Percentiles rank a stretch among this genome's conserved stretches.
Evolutionary conservation across 2,329 filamentous ascomycete species (phyloP).

Genomic region (Gliomastix tumulicola): DNA sequence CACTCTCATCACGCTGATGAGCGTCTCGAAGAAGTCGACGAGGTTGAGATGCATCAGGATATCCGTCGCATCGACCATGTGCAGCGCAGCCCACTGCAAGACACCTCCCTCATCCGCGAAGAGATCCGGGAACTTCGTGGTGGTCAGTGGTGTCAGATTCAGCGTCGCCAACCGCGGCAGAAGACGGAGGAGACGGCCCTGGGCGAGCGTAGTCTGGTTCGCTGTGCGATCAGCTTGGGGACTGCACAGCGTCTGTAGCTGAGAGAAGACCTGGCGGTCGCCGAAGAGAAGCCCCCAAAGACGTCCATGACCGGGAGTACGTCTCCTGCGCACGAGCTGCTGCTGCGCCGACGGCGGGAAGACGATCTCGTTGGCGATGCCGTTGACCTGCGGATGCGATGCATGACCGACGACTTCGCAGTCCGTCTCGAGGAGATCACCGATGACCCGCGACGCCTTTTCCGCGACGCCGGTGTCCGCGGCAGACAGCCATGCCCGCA

Average conservation of each 20-base stretch:
- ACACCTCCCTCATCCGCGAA: constrained; percentile 28
- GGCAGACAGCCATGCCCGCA: constrained; percentile 45
- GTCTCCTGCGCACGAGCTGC: constrained; percentile 6
- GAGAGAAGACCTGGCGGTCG: constrained; percentile 32
- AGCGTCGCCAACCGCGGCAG: constrained; percentile 42
- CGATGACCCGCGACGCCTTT: constrained; percentile 40
- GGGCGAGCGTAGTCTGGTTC: constrained; percentile 40
- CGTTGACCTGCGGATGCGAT: constrained; percentile 2
- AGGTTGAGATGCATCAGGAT: constrained; percentile 42
- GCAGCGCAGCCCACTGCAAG: constrained; percentile 42
- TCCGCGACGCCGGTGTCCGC: constrained; percentile 50
- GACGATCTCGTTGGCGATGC: neutral
- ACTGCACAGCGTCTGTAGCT: constrained; percentile 30
- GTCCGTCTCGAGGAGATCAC: constrained; percentile 49
- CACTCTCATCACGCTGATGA: constrained; percentile 40
- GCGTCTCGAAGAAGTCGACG: constrained; percentile 45
- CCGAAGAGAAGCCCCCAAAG: constrained; percentile 48
- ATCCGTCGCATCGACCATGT: constrained; percentile 43
- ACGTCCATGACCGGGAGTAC: constrained; percentile 38
- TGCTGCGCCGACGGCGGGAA: neutral
- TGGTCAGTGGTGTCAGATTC: constrained; percentile 31
- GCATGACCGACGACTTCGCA: constrained; percentile 26
- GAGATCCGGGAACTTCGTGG: constrained; percentile 7
- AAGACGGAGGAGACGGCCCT: constrained; percentile 44
- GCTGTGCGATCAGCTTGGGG: constrained; percentile 18